A percentile compares a stretch with the other conserved stretches of the same genome.
Evolutionary conservation across 441 rosid species (phyloP).

Genomic region (Corymbia calophylla): DNA sequence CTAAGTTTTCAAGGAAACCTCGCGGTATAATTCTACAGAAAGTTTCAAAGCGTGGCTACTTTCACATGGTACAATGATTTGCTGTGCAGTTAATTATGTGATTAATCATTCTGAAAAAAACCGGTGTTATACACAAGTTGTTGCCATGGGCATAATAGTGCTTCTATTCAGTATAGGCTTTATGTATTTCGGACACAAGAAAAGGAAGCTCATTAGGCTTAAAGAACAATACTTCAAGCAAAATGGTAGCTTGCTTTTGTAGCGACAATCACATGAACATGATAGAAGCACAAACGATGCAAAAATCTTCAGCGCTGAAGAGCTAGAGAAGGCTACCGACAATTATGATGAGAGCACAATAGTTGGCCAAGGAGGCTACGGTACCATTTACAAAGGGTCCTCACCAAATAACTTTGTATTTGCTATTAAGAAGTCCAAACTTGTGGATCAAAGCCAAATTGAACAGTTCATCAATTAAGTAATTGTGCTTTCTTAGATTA

Average conservation of each 20-base stretch:
- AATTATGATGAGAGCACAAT: constrained; percentile 16
- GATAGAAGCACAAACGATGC: not conserved
- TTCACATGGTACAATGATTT: too few species aligned
- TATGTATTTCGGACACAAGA: not conserved
- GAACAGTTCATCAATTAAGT: constrained; percentile 32
- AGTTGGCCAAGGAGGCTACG: constrained; percentile 25
- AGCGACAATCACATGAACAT: not conserved
- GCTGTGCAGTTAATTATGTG: too few species aligned
- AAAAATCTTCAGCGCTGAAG: constrained; percentile 2
- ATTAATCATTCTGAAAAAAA: not conserved
- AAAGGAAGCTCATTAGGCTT: constrained; percentile 5
- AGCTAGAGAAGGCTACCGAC: constrained; percentile 21
- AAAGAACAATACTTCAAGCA: constrained; percentile 23
- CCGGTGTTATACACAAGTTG: constrained; percentile 1
- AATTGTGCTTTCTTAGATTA: constrained; percentile 24
- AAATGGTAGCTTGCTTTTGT: constrained; percentile 32
- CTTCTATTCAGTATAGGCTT: not conserved
- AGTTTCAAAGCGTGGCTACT: too few species aligned
- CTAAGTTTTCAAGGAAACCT: not conserved
- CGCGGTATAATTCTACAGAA: too few species aligned
- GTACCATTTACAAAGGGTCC: constrained; percentile 30
- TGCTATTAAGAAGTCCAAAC: constrained; percentile 31
- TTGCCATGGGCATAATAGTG: not conserved
- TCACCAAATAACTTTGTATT: constrained; percentile 1
- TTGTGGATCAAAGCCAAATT: constrained; percentile 14